A percentile compares a stretch with the other conserved stretches of the same genome.
These are phyloP conservation scores for Collybiopsis confluens DNA, from an alignment of 768 basidiomycete species.

Conservation along the genomic window DNA sequence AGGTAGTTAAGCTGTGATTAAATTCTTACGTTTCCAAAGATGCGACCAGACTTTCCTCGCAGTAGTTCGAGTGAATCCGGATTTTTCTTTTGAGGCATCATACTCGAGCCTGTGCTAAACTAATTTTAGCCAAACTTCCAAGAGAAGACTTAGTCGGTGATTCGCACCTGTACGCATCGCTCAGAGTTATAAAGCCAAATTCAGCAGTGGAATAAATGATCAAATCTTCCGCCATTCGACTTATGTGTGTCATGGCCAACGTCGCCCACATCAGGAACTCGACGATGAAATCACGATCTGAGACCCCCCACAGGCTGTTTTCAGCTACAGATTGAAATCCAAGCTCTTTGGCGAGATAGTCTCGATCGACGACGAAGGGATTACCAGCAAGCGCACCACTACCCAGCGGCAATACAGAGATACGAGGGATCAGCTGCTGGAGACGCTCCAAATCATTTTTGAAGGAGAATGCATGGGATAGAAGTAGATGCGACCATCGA, in stretches of 20 bases:
- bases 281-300: slow-evolving; percentile 94
- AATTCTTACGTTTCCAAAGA: slow-evolving; percentile 79
- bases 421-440: slow-evolving; percentile 77
- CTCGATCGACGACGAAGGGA: slow-evolving; percentile 90
- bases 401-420: slow-evolving; percentile 92
- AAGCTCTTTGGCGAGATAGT: slow-evolving; percentile 86
- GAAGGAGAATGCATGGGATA: slow-evolving; percentile 94
- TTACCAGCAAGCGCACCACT: slow-evolving; percentile 96
- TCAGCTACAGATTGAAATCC: slow-evolving; percentile 86
- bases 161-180: slow-evolving; percentile 91
- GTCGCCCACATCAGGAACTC: slow-evolving; percentile 98
- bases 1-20: slow-evolving; percentile 1
- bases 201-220: slow-evolving; percentile 97
- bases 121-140: background rate
- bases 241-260: slow-evolving; percentile 89
- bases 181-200: slow-evolving; percentile 94
- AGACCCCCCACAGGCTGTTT: slow-evolving; percentile 96
- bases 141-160: too few relatives aligned
- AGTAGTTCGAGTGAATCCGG: slow-evolving; percentile 94
- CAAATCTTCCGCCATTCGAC: slow-evolving; percentile 92
- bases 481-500: slow-evolving; percentile 95
- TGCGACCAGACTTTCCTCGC: slow-evolving; percentile 90
- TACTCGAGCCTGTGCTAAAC: slow-evolving; percentile 91
- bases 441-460: slow-evolving; percentile 85
- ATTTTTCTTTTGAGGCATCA: slow-evolving; percentile 99